Evolutionary conservation across 116 monocot species (phyloP), one percentile per base, ranked within the genome.

Genomic region (Thalassia testudinum): DNA sequence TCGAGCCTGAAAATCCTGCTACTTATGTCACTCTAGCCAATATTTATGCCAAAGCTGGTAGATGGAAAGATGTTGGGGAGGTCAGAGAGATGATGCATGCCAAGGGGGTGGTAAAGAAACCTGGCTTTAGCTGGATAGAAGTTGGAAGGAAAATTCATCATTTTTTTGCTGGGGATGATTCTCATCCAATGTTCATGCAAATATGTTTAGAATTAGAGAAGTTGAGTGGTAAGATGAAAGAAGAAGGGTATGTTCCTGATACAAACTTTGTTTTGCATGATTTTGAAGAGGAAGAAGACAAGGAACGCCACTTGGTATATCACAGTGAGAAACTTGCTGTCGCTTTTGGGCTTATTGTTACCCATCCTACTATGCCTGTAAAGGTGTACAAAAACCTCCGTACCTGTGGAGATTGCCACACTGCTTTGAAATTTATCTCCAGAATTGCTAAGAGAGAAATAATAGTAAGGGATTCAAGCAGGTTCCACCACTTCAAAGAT

Each of bases 21-120:
- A 93, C 78, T 12, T 93, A 87, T 66, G 93, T 93, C 1, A 81
- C 87, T 37, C 53, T 93, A 40, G 81, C 81, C 25, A 93, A 93
- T 74, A 78, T 87, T 1, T 87, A 87, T 59, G 80, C 93, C 17
- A 67, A 70, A 12, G 65, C 21, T 27, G 78, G 80, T 26, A 60
- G 71, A 42, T 87, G 77, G 72, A 60, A 72, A 29, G 73, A 84
- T 27, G 83, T 76, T 24, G 78, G 60, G 43, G 63, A 43, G 47
- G 58, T 81, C 25, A 70, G 84, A 52, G 68, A 57, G 52, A 75
- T 25, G 53, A 87, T 93, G 87, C 66, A 66, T 12, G 56, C 49
- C 0, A 51, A 26, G 42, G 62, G 80, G 24, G 69, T 72, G 24
- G 63, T 62, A 8, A 93, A 93, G 63, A 81, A 72, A 52, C 84